Evolutionary conservation across 2,329 filamentous ascomycete genomes (phyloP), one percentile per base, ranked within the genome.

Genomic region (Fusarium scirpi): DNA sequence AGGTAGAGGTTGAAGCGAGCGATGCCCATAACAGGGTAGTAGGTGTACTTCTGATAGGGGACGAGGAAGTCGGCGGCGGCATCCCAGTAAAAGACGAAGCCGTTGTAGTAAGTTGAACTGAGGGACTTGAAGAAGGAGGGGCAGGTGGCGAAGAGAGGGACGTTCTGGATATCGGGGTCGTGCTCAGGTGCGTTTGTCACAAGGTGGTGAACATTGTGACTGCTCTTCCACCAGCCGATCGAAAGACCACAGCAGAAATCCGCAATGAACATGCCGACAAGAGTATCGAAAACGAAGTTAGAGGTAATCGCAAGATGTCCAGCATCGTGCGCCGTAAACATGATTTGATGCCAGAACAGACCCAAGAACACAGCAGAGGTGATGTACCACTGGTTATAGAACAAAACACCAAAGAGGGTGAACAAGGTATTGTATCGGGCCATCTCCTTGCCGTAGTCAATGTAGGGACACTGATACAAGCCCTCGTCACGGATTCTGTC

Each of bases 1-100:
- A 89, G 79, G 78, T 92, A 92, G 3, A 93, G 85, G 76, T 92
- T 92, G 86, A 93, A 92, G 65, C 91, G 89, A 5, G 89, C 91
- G 58, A 92, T 82, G 64, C 82, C 83, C 82, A 93, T 88, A 74
- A 91, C 79, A 2, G 90, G 88, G 76, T 92, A 92, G 81, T 92
- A 93, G 0, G 89, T 87, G 79, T 87, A 91, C 56, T 87, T 81
- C 76, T 93, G 91, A 75, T 85, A 87, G 10, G 83, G 84, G 8
- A 92, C 82, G 57, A 90, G 75, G 64, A 90, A 78, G 68, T 89
- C 86, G 47, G 89, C 89, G 18, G 83, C 83, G 9, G 84, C 82
- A 75, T 92, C 90, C 82, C 89, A 92, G 53, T 84, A 80, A 80
- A 91, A 90, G 49, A 85, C 80, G 66, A 89, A 87, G 73, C 57